Evolutionary conservation across 2,329 filamentous ascomycete species (phyloP), one percentile per base, ranked within the genome.

Genomic region (Exophiala bonariae): DNA sequence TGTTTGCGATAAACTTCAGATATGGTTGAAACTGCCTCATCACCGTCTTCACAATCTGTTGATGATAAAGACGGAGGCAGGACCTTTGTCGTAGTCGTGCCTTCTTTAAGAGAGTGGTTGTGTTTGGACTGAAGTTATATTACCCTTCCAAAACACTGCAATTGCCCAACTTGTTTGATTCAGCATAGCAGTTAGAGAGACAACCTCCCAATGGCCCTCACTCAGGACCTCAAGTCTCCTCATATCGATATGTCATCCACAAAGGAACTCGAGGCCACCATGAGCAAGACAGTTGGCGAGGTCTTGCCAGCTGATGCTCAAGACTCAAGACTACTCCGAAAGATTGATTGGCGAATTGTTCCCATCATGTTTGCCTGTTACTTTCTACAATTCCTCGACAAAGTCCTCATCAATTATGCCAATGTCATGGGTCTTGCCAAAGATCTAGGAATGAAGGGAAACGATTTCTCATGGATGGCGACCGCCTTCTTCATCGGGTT

Each of bases 401-500:
- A 67, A 44, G 59, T 62, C 11, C 55, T 63, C 52, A 55, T 46
- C 41, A 61, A 83, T 76, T 86, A 86, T 59, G 81, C 80, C 14
- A 79, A 78, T 49, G 80, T 86, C 41, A 86, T 86, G 82, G 81
- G 81, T 3, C 61, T 87, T 6, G 68, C 64, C 17, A 63, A 72
- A 41, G 80, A 83, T 47, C 70, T 82, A 5, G 66, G 74, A 0
- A 71, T 86, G 38, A 61, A 65, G 10, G 77, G 77, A 14, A 83
- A 85, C 50, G 74, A 85, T 39, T 85, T 85, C 61, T 79, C 78
- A 38, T 81, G 81, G 63, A 64, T 81, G 14, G 80, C 80, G 2
- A 83, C 80, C 0, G 76, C 79, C 20, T 79, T 85, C 56, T 86
- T 82, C 57, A 80, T 85, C 33, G 81, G 78, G 3, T 77, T 81